Evolutionary conservation across 2,329 filamentous ascomycete genomes (phyloP), one percentile per base, ranked within the genome.

Genomic region (Ophiognomonia clavigignenti-juglandacearum): DNA sequence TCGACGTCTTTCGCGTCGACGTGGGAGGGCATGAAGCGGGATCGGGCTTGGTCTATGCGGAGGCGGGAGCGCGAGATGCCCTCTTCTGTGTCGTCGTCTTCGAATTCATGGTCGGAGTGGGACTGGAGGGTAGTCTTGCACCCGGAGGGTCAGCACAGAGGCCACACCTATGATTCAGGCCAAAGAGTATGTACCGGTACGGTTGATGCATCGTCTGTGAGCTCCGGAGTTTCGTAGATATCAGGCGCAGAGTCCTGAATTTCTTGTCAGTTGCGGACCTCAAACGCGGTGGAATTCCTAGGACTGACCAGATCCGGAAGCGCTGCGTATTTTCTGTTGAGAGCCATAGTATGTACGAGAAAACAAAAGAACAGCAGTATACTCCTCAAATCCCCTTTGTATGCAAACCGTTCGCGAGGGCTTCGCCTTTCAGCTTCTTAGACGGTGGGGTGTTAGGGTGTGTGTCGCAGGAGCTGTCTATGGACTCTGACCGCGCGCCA

Each of bases 141-240:
- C 43, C 2, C n/a, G 10, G 13, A 13, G 29, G 5, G 13, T 52
- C 38, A 49, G 36, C 36, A 4, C 14, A 35, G 18, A 23, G n/a
- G 5, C 10, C 6, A 7, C 3, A 13, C 14, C 14, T n/a, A 23
- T 37, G 6, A 3, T 32, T n/a, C n/a, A n/a, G n/a, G 14, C 20
- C 22, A 34, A 10, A 19, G 8, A 34, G 38, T 37, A 65, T 79
- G 66, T 71, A 92, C 88, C 47, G 84, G 87, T 48, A 90, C 72
- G 39, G 90, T 96, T 19, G 90, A 95, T 54, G 82, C 86, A 66
- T 95, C 91, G 61, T 96, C 89, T 47, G 86, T 92, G 56, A 96
- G 73, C 47, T 95, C 91, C 55, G 92, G 91, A 14, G 93, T 97
- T 69, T 97, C 92, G 73, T 96, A 97, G 59, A 96, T 88, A 62